Evolutionary conservation across 2,329 filamentous ascomycete species (phyloP), one percentile per base, ranked within the genome.

Genomic region (Trichoderma gracile): DNA sequence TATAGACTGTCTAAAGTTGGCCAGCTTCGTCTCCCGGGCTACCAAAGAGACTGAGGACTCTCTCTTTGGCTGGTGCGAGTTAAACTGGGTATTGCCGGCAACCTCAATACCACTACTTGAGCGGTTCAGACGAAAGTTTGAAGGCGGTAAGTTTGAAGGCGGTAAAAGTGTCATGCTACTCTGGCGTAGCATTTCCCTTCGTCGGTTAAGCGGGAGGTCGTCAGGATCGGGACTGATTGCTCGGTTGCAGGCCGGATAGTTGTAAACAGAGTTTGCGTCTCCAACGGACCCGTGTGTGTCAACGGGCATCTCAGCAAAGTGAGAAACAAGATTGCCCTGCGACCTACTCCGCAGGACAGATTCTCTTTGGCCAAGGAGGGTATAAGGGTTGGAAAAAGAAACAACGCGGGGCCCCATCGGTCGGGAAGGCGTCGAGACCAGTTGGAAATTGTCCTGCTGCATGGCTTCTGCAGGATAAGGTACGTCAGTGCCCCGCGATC

Each of bases 191-290:
- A 90, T 75, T 52, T 84, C 78, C 63, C 83, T 84, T 49, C 90
- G 87, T 70, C 90, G 85, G 47, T 86, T 89, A 19, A 95, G 81
- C 0, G 91, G 88, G 68, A 94, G 81, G 63, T 93, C 85, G 66
- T 93, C 91, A 1, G 82, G 79, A 68, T 86, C 84, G 19, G 78
- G 72, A 21, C 73, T 73, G 9, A 73, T 66, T 63, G 69, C 68
- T 21, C 73, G 67, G 45, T 70, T 65, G 58, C 75, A 73, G 63
- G 72, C 70, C 15, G 74, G 67, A 63, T 78, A 75, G 67, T 78
- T 77, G 67, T 76, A 68, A 10, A 81, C 58, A 5, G 78, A 79
- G 3, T 76, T 78, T 3, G 78, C 74, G 52, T 84, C 82, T 65
- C 78, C 81, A 0, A 72, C 71, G 2, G 75, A 64, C 40, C 73